Base-by-base conservation (phyloP, 148 eudicot species). In the Euryodendron excelsum region DNA sequence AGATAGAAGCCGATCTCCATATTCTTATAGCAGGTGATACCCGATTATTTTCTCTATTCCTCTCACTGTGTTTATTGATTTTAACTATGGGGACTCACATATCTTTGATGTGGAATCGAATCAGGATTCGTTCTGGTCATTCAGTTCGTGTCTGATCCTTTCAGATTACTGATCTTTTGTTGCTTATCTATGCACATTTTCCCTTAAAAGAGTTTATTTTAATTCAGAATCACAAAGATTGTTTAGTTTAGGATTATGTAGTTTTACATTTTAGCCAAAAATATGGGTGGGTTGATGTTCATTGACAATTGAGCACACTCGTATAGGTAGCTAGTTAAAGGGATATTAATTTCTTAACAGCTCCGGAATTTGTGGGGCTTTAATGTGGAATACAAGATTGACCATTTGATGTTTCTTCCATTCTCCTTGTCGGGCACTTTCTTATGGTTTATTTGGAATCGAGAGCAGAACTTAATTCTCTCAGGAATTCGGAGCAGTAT, bases 1-100 rank as follows among this genome's bases (percentile, higher is more conserved):
- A 80, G 89, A 88, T 58, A 83, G 95, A 76, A 92, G 93, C 87
- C 87, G 91, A 79, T 94, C 97, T 30, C 93, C 97, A 80, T 88
- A 90, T 82, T 80, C 86, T 56, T 77, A 82, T 76, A 92, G 86
- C 95, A 94, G 98, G 98, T 94, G 88, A 89, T 74, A 74, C 78
- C 82, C 33, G 37, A 50, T 79, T 73, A 61, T 48, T 31, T 21
- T 55, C 0, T 50, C 4, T 20, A 20, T 41, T 2, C 27, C 1
- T 69, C 18, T 45, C 48, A 23, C 23, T 33, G 31, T 61, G n/a
- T 6, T n/a, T 47, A 21, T 33, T 34, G 34, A 44, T 21, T 44
- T 9, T 60, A 2, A 61, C 12, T 5, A 10, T 39, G 11, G 34
- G 66, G 67, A 59, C 31, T 53, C 76, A 13, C 76, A 25, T 12